Percentiles rank a stretch among this genome's conserved stretches.
Conservation (phyloP, 2,329 filamentous ascomycete genomes). For the Drechslerella dactyloides region DNA sequence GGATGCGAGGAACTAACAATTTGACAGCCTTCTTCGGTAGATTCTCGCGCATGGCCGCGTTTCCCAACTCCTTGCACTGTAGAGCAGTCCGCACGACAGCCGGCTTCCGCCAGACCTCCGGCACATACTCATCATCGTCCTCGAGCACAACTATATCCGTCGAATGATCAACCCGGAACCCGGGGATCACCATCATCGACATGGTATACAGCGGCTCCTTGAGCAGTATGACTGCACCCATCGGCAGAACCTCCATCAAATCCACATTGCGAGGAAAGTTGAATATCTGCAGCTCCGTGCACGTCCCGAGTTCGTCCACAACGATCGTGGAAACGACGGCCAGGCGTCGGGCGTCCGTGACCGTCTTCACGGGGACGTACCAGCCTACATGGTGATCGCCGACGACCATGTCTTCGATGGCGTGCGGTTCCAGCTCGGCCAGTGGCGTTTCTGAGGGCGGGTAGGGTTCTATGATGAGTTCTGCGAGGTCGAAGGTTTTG, state of each 20-base stretch:
- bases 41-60: conserved; percentile 11
- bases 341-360: conserved; percentile 10
- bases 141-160: conserved; percentile 31
- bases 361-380: conserved; percentile 21
- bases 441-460: background rate
- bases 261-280: conserved; percentile 1
- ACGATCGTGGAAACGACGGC: conserved; percentile 13
- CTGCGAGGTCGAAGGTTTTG: background rate
- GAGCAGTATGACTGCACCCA: conserved; percentile 19
- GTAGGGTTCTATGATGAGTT: conserved; percentile 29
- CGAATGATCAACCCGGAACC: conserved; percentile 31
- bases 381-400: conserved; percentile 14
- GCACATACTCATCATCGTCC: conserved; percentile 17
- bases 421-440: conserved; percentile 5
- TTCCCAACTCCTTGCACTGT: conserved; percentile 21
- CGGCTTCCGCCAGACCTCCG: conserved; percentile 12
- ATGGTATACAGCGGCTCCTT: conserved; percentile 36
- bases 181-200: conserved; percentile 16
- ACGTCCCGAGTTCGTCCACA: conserved; percentile 16
- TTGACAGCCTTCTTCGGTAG: conserved; percentile 19
- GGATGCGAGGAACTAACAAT: conserved; percentile 4
- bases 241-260: conserved; percentile 17
- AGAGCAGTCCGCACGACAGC: background rate
- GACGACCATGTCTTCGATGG: conserved; percentile 9
- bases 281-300: conserved; percentile 26